phyloP scores from a whole-genome alignment of 495 filamentous ascomycete genomes.

The Pyronema omphalodes region DNA sequence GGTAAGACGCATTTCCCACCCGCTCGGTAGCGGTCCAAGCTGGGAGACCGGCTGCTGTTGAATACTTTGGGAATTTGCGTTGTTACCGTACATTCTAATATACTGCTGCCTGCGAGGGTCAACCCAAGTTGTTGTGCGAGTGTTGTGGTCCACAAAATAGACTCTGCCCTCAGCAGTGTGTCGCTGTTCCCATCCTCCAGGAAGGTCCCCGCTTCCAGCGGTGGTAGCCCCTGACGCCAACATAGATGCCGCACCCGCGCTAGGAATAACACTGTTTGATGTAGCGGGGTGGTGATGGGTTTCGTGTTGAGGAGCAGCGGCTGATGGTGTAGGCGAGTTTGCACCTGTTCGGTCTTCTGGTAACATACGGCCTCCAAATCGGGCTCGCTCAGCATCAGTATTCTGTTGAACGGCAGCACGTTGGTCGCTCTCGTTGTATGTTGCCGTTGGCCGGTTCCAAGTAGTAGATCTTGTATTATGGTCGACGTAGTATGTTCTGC shows the following conservation, averaged over 20 bases:
- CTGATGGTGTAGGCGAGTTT: conserved; percentile 62
- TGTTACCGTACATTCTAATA: conserved; percentile 91
- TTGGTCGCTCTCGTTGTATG: conserved; percentile 62
- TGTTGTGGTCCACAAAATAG: conserved; percentile 99
- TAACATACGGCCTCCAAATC: conserved; percentile 87
- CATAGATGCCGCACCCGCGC: conserved; percentile 54
- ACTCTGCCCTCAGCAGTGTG: conserved; percentile 84
- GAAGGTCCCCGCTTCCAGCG: conserved; percentile 85
- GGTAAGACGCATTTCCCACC: conserved; percentile 98
- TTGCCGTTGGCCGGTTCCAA: conserved; percentile 73
- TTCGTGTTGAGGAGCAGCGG: background rate
- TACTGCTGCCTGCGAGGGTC: conserved; percentile 95
- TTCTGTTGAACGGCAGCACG: conserved; percentile 65
- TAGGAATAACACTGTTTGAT: conserved; percentile 32
- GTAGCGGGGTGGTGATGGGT: conserved; percentile 24
- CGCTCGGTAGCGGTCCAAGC: conserved; percentile 86
- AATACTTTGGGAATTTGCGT: conserved; percentile 42
- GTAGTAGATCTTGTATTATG: conserved; percentile 95
- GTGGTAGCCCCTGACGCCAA: conserved; percentile 90
- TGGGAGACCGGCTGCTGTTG: conserved; percentile 97
- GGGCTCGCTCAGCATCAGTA: conserved; percentile 74
- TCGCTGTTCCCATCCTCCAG: conserved; percentile 88
- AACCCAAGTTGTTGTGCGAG: conserved; percentile 97
- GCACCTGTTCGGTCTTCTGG: conserved; percentile 79
- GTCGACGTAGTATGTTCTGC: conserved; percentile 97